Conservation (phyloP, 2,329 filamentous ascomycete genomes). For the Plectosphaerella cucumerina region DNA sequence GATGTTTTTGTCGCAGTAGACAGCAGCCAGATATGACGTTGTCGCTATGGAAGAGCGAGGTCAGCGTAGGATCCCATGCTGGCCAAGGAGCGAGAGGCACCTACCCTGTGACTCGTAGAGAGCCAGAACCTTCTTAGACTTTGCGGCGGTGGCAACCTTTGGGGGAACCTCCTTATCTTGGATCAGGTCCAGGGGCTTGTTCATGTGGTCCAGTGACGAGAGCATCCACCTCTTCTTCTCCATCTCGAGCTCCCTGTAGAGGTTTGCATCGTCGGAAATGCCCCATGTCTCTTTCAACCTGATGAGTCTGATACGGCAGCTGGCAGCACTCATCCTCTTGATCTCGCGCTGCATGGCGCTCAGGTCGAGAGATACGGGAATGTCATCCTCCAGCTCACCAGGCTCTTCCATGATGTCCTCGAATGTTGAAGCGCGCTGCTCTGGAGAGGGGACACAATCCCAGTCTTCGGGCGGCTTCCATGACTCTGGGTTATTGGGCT, state of each 20-base stretch:
- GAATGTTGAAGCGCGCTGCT: slow-evolving; percentile 11
- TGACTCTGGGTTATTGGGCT: slow-evolving; percentile 31
- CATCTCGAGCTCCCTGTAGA: slow-evolving; percentile 47
- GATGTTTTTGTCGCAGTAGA: slow-evolving; percentile 34
- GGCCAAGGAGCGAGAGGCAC: neutral
- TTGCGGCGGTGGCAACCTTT: slow-evolving; percentile 12
- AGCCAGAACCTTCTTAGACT: slow-evolving; percentile 34
- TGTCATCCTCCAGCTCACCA: slow-evolving; percentile 13
- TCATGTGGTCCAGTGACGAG: slow-evolving; percentile 47
- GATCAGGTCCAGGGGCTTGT: slow-evolving; percentile 22
- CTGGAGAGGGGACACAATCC: slow-evolving; percentile 26
- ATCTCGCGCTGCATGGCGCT: slow-evolving; percentile 47
- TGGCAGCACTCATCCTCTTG: slow-evolving; percentile 49
- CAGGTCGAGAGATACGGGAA: slow-evolving; percentile 18
- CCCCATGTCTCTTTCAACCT: slow-evolving; percentile 50
- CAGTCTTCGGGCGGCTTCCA: slow-evolving; percentile 43
- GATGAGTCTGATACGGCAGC: slow-evolving; percentile 45
- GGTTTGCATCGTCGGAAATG: slow-evolving; percentile 36
- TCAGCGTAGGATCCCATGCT: slow-evolving; percentile 8
- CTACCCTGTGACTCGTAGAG: slow-evolving; percentile 49
- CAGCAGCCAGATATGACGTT: slow-evolving; percentile 43
- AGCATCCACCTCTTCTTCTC: slow-evolving; percentile 61
- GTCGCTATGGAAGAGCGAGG: slow-evolving; percentile 33
- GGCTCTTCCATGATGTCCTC: slow-evolving; percentile 16
- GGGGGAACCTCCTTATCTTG: slow-evolving; percentile 4